Base-by-base conservation (phyloP, 495 filamentous ascomycete genomes). In the Neurospora terricola region DNA sequence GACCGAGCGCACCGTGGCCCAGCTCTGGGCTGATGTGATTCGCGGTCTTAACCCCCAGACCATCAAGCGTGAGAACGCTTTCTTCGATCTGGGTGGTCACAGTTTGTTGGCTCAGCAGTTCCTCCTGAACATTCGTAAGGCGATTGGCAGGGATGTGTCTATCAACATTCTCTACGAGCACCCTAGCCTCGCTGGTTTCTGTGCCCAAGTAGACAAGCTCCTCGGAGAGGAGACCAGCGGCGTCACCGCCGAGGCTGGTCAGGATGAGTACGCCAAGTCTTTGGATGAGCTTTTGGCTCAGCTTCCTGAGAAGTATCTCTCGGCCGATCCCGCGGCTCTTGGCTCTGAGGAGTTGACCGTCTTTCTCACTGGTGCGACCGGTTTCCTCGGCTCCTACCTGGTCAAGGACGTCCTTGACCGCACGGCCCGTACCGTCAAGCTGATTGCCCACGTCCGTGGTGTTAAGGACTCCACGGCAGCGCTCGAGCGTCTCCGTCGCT, bases 21-120 rank as follows among this genome's bases (percentile, higher is more conserved):
- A 78, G 70, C 73, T 78, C 27, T 85, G 83, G 82, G 78, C 81
- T 1, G 80, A 81, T 42, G 79, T 88, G 37, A 88, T 90, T 73
- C 84, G 81, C 40, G 87, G 87, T 72, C 77, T 91, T 11, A 84
- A 85, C 69, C 82, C 87, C 37, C 87, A 87, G 72, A 89, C 88
- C 39, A 83, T 97, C 72, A 84, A 82, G 38, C 85, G 89, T 3
- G 86, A 93, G 14, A 87, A 91, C 48, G 87, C 86, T 23, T 98
- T 98, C 86, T 97, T 97, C 74, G 93, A 98, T 48, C 81, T 91
- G 37, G 96, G 96, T 66, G 95, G 94, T 7, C 92, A 98, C 82
- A 92, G 89, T 80, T 89, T 98, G 69, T 84, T 97, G 5, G 94
- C 93, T 0, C 94, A 97, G 75, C 90, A 94, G 73, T 90, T 99